Conservation (phyloP, 176 grass and related monocot genomes). For the Oryza meridionalis region DNA sequence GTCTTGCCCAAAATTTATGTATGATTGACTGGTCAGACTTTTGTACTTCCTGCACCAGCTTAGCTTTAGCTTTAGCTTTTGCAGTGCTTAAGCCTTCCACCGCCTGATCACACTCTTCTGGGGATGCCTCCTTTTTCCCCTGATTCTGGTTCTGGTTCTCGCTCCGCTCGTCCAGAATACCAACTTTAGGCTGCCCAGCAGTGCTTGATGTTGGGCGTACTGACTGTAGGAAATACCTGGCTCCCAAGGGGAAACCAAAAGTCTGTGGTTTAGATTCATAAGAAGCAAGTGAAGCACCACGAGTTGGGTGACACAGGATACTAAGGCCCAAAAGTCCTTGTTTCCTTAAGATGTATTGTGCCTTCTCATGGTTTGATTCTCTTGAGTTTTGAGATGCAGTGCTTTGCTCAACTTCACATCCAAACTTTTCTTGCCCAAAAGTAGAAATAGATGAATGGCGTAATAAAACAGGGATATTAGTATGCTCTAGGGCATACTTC, state of each 20-base stretch:
- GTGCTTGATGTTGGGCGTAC: slow-evolving; percentile 41
- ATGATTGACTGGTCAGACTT: slow-evolving; percentile 60
- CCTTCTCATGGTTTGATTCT: slow-evolving; percentile 32
- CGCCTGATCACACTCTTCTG: slow-evolving; percentile 92
- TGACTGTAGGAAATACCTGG: slow-evolving; percentile 62
- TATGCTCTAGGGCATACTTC: slow-evolving; percentile 54
- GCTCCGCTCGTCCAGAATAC: slow-evolving; percentile 35
- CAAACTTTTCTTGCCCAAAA: slow-evolving; percentile 56
- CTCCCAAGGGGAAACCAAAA: slow-evolving; percentile 54
- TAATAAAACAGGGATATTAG: slow-evolving; percentile 34
- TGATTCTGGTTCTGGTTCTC: slow-evolving; percentile 61
- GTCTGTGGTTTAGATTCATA: slow-evolving; percentile 43
- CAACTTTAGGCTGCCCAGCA: slow-evolving; percentile 44
- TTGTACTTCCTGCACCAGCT: slow-evolving; percentile 63
- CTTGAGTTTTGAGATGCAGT: slow-evolving; percentile 28
- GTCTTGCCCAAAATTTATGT: slow-evolving; percentile 65
- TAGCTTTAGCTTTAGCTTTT: slow-evolving; percentile 89
- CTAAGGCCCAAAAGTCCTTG: slow-evolving; percentile 7
- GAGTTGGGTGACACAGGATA: slow-evolving; percentile 35
- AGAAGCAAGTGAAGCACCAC: slow-evolving; percentile 31
- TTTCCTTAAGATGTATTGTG: slow-evolving; percentile 35
- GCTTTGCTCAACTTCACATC: slow-evolving; percentile 45
- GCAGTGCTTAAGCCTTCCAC: slow-evolving; percentile 85
- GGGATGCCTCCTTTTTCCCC: slow-evolving; percentile 69
- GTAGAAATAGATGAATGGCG: slow-evolving; percentile 40